Evolutionary conservation across 2,329 filamentous ascomycete genomes (phyloP).

Genomic region (Exophiala spinifera): DNA sequence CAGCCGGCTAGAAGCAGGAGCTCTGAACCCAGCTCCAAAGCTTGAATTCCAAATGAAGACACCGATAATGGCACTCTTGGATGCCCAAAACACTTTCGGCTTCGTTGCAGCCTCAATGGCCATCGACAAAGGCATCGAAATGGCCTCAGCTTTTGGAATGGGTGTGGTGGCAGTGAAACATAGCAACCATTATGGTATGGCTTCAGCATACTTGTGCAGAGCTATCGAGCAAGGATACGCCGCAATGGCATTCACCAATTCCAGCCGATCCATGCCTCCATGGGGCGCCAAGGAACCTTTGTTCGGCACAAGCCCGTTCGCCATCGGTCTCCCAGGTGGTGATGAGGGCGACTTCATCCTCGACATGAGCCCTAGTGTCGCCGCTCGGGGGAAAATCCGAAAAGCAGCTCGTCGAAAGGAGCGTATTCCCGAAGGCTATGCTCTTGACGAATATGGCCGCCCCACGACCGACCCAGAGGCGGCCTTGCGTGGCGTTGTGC

Average conservation of each 20-base stretch:
- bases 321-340: conserved; percentile 69
- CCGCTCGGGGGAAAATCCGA: conserved; percentile 44
- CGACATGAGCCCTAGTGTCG: conserved; percentile 45
- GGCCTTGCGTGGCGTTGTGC: conserved; percentile 73
- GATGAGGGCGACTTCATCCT: conserved; percentile 55
- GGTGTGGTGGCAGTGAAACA: conserved; percentile 72
- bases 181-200: conserved; percentile 81
- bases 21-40: conserved; percentile 59
- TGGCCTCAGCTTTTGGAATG: conserved; percentile 64
- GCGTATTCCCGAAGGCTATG: conserved; percentile 58
- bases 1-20: conserved; percentile 65
- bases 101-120: conserved; percentile 65
- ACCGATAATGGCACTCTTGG: conserved; percentile 66
- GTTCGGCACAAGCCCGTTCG: conserved; percentile 69
- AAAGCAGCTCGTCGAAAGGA: conserved; percentile 42
- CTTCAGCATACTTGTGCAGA: conserved; percentile 73
- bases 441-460: conserved; percentile 66
- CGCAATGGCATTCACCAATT: conserved; percentile 69
- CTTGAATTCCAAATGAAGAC: conserved; percentile 62
- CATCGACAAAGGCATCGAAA: conserved; percentile 65
- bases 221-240: conserved; percentile 69
- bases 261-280: conserved; percentile 66
- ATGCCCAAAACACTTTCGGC: conserved; percentile 69
- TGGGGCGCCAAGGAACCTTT: conserved; percentile 67
- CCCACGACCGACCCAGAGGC: conserved; percentile 66